Evolutionary conservation across 306 rosid genomes (phyloP), one percentile per base, ranked within the genome.

Genomic region (Citrullus mucosospermus): DNA sequence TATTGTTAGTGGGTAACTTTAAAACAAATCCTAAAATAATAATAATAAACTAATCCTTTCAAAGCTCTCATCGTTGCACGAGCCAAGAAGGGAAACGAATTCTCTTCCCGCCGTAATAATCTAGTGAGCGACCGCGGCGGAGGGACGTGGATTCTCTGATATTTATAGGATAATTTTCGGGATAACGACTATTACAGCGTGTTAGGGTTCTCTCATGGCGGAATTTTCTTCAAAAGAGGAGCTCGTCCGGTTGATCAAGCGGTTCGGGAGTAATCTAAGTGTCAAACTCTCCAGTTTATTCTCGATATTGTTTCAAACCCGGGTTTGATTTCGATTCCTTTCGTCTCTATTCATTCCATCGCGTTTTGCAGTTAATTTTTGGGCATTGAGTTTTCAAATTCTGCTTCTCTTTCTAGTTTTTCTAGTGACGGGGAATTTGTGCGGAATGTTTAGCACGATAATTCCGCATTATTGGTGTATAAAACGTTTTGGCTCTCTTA

Each of bases 211-310:
- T 68, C 11, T 81, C 82, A 89, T 89, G 97, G 89, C 83, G 12
- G 93, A 89, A 75, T 81, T 96, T 79, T 88, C 97, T 81, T 85
- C 97, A 11, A 91, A 87, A 76, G 92, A 85, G 69, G 93, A 90
- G 81, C 88, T 90, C 54, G 77, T 92, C 70, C 93, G 85, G 81
- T 88, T 89, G 62, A 87, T 90, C 89, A 94, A 88, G 85, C 95
- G 97, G 50, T 61, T 89, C 56, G 91, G 96, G 51, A 83, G 92
- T 80, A 88, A 70, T 68, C 86, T 94, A 83, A 82, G 96, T 43
- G 78, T 88, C 85, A 94, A 89, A 88, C 81, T 94, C 82, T 87
- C 96, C 78, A 84, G 83, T 82, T 83, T 89, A 78, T 83, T 90
- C 75, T 76, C 93, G 80, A 84, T 89, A 83, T 87, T 90, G 38